Base-by-base conservation (phyloP, 371 early-diverging fungal species). In the Cladochytrium tenue region DNA sequence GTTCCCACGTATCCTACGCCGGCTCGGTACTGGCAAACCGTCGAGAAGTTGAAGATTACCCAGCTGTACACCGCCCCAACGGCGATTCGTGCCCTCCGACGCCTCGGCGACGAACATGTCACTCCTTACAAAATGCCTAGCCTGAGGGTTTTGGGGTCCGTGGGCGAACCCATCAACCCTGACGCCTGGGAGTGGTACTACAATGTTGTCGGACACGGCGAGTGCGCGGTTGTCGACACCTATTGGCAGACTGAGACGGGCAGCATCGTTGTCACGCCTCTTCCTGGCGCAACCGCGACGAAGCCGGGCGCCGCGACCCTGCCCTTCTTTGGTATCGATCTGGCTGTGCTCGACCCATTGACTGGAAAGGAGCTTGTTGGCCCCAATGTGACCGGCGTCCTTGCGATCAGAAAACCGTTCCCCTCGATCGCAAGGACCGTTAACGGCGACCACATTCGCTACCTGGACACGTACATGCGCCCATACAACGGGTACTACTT, bases 31-130 rank as follows among this genome's bases (percentile, higher is more conserved):
- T 96, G 93, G 89, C 78, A 90, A 15, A 70, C 32, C 26, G 88
- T 96, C 36, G 91, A 89, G 59, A 88, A 90, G 43, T 91, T 93
- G 82, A 89, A 76, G 70, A 81, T 97, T 67, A 97, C 97, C 7
- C 97, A 96, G 76, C 92, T 98, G 70, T 99, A 98, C 77, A 99
- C 99, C 28, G 98, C 99, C 0, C 99, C 99, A 25, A 99, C 99
- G 1, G 96, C 96, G 32, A 93, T 99, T 68, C 91, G 99, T 60
- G 93, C 95, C 1, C 82, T 98, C 61, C 89, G 94, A 61, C 88
- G 92, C 23, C 72, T 91, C n/a, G 95, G 95, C 33, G 91, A 96
- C 68, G 83, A 89, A 35, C 87, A 86, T 83, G 86, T 94, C 33
- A 80, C 88, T 64, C 82, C 84, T 4, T 83, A 88, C 72, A 88